A percentile compares a stretch with the other conserved stretches of the same genome.
These are phyloP conservation scores for Nematocida minor DNA, from an alignment of 371 early-diverging fungal species.

Conservation along the genomic window DNA sequence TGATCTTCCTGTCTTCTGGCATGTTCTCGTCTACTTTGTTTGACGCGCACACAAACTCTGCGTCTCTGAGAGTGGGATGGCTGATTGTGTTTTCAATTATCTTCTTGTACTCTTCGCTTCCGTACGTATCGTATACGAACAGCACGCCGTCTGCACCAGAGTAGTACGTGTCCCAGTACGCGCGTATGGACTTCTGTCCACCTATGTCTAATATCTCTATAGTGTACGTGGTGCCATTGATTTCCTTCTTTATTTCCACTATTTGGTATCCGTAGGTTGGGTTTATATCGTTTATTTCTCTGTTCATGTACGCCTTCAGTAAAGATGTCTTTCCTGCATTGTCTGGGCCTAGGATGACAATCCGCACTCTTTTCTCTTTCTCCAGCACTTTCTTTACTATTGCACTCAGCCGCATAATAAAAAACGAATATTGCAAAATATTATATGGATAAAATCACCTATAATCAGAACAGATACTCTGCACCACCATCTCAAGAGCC, in stretches of 20 bases:
- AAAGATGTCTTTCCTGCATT: constrained; percentile 99
- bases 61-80: constrained; percentile 70
- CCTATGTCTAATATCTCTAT: constrained; percentile 92
- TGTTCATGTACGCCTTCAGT: constrained; percentile 80
- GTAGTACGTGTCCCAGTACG: constrained; percentile 97
- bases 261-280: constrained; percentile 65
- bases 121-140: constrained; percentile 93
- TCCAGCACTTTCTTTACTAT: constrained; percentile 66
- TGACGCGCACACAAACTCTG: constrained; percentile 75
- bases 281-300: constrained; percentile 79
- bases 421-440: neutral
- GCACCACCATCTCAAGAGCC: neutral
- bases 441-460: neutral
- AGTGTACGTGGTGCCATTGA: constrained; percentile 70
- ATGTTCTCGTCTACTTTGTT: constrained; percentile 70
- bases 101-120: constrained; percentile 69
- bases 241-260: constrained; percentile 84
- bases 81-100: constrained; percentile 8
- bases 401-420: constrained; percentile 53
- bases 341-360: constrained; percentile 91
- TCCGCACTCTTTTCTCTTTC: constrained; percentile 75
- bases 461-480: neutral
- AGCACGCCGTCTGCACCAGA: constrained; percentile 92
- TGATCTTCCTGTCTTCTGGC: neutral
- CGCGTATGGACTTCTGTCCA: constrained; percentile 86